A percentile compares a stretch with the other conserved stretches of the same genome.
Conservation (phyloP, 1,284 basidiomycete genomes). For the Agaricales sp. region DNA sequence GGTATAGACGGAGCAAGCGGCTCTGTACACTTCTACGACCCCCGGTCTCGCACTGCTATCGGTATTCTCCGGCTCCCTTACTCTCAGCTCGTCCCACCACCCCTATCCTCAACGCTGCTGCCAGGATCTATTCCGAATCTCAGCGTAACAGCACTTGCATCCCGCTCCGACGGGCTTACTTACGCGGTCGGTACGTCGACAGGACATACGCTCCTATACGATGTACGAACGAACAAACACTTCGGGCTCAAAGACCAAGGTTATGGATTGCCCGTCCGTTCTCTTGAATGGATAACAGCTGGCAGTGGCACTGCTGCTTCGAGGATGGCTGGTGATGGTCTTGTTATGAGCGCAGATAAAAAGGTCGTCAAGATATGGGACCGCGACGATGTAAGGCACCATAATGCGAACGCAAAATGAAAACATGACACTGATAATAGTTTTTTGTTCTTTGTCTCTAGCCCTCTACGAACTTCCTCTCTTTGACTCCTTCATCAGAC, state of each 20-base stretch:
- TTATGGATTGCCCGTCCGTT: conserved; percentile 87
- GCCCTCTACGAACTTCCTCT: conserved; percentile 85
- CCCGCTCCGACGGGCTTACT: conserved; percentile 81
- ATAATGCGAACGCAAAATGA: too few species aligned
- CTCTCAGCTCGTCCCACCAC: conserved; percentile 40
- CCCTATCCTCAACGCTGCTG: conserved; percentile 7
- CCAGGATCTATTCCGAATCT: conserved; percentile 31
- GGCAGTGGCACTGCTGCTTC: too few species aligned
- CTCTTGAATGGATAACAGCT: conserved; percentile 85
- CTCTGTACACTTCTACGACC: conserved; percentile 95
- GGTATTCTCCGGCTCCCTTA: conserved; percentile 73
- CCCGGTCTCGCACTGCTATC: conserved; percentile 71
- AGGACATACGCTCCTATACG: conserved; percentile 92
- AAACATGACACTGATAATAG: conserved; percentile 8
- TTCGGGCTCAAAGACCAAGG: conserved; percentile 95
- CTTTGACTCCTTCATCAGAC: conserved; percentile 84
- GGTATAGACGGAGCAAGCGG: conserved; percentile 75
- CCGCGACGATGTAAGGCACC: conserved; percentile 67
- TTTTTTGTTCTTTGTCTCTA: conserved; percentile 20
- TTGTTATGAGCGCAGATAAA: conserved; percentile 84
- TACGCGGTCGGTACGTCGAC: conserved; percentile 93
- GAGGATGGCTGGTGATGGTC: conserved; percentile 76
- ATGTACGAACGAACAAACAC: conserved; percentile 77
- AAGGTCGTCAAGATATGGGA: conserved; percentile 98
- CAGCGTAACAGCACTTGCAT: conserved; percentile 79